phyloP scores from a whole-genome alignment of 331 rosid genomes.

The Saraca asoca region DNA sequence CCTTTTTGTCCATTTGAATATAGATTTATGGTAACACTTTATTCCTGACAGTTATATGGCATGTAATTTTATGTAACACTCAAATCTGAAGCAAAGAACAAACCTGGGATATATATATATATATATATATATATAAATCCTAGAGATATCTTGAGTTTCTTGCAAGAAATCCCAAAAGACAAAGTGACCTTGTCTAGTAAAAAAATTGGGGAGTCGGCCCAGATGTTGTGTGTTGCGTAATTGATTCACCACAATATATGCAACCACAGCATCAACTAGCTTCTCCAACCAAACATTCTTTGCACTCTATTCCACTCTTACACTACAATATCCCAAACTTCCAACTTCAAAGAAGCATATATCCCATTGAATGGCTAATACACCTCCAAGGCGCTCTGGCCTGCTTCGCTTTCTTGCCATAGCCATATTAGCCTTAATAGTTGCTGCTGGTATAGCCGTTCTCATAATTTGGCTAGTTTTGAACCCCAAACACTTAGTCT shows the following conservation, averaged over 20 bases:
- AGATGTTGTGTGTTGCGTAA: background rate
- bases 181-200: background rate
- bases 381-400: slow-evolving; percentile 9
- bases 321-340: background rate
- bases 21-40: slow-evolving; percentile 33
- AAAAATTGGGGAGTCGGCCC: background rate
- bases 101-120: background rate
- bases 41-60: slow-evolving; percentile 37
- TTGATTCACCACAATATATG: slow-evolving; percentile 20
- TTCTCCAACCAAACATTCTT: slow-evolving; percentile 29
- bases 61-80: slow-evolving; percentile 29
- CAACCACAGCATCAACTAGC: slow-evolving; percentile 6
- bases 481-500: slow-evolving; percentile 58
- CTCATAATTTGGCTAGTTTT: slow-evolving; percentile 67
- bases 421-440: slow-evolving; percentile 40
- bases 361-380: slow-evolving; percentile 35
- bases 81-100: slow-evolving; percentile 54
- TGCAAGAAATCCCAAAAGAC: slow-evolving; percentile 46
- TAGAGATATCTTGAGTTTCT: slow-evolving; percentile 66
- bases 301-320: slow-evolving; percentile 8
- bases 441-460: slow-evolving; percentile 59
- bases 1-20: background rate
- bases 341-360: background rate
- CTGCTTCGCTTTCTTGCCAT: slow-evolving; percentile 36
- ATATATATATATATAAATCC: slow-evolving; percentile 19